Evolutionary conservation across 495 filamentous ascomycete genomes (phyloP).

Genomic region (Penicillium coprophilum): DNA sequence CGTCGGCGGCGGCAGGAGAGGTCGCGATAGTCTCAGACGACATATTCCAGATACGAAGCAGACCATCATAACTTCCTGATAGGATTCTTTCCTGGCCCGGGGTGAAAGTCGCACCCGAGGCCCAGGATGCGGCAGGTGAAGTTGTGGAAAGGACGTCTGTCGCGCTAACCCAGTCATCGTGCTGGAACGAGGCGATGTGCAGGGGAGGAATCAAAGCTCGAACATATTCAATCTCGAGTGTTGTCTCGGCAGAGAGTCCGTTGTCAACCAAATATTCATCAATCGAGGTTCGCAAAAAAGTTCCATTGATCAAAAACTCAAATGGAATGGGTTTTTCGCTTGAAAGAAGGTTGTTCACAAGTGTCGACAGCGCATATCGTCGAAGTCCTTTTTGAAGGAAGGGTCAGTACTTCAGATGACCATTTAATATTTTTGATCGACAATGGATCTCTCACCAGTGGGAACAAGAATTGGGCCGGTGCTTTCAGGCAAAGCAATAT

Average conservation of each 20-base stretch:
- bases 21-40: constrained; percentile 75
- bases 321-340: constrained; percentile 80
- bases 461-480: constrained; percentile 63
- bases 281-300: constrained; percentile 82
- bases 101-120: constrained; percentile 36
- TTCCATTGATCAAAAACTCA: constrained; percentile 92
- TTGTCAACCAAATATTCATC: constrained; percentile 84
- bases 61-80: constrained; percentile 87
- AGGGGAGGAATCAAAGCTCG: constrained; percentile 84
- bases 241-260: constrained; percentile 84
- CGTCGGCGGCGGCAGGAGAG: constrained; percentile 57
- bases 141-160: constrained; percentile 78
- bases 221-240: constrained; percentile 87
- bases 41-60: constrained; percentile 84
- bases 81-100: constrained; percentile 68
- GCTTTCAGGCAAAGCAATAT: constrained; percentile 60
- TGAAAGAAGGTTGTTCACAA: constrained; percentile 88
- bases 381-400: constrained; percentile 60
- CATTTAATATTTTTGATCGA: not conserved
- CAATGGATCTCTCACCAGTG: constrained; percentile 51
- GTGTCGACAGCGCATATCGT: constrained; percentile 85
- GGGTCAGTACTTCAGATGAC: constrained; percentile 14
- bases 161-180: constrained; percentile 94
- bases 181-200: constrained; percentile 83
- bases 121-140: constrained; percentile 61